phyloP scores from a whole-genome alignment of 768 basidiomycete species.

The Suillus fuscotomentosus region DNA sequence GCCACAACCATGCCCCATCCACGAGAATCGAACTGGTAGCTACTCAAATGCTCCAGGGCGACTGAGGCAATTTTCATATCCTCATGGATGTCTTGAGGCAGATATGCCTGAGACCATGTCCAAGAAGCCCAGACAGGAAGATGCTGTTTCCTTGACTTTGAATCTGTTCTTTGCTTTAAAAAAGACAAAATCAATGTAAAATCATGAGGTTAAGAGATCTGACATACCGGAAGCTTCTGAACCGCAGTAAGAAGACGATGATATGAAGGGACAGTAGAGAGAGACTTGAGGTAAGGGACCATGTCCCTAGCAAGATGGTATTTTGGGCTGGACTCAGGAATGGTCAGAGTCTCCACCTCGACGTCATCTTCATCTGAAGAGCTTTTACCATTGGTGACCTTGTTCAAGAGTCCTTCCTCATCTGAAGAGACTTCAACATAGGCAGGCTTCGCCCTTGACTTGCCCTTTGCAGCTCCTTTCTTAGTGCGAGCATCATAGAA shows the following conservation, averaged over 20 bases:
- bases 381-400: not conserved
- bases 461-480: not conserved
- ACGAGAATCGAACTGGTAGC: not conserved
- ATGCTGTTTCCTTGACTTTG: not conserved
- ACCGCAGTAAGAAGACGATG: not conserved
- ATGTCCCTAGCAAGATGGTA: not conserved
- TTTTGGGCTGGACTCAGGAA: not conserved
- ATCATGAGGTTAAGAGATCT: not conserved
- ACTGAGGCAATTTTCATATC: not conserved
- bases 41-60: not conserved
- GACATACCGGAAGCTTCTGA: not conserved
- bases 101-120: not conserved
- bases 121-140: not conserved
- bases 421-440: not conserved
- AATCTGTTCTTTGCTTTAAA: not conserved
- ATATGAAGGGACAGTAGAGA: not conserved
- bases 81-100: not conserved
- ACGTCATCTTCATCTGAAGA: not conserved
- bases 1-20: not conserved
- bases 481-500: not conserved
- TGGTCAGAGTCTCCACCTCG: not conserved
- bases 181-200: not conserved
- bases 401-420: not conserved
- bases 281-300: not conserved
- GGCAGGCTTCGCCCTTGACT: not conserved